A percentile compares a stretch with the other conserved stretches of the same genome.
Evolutionary conservation across 352 stramenopile genomes (phyloP).

Genomic region (Phytopythium aichiense): DNA sequence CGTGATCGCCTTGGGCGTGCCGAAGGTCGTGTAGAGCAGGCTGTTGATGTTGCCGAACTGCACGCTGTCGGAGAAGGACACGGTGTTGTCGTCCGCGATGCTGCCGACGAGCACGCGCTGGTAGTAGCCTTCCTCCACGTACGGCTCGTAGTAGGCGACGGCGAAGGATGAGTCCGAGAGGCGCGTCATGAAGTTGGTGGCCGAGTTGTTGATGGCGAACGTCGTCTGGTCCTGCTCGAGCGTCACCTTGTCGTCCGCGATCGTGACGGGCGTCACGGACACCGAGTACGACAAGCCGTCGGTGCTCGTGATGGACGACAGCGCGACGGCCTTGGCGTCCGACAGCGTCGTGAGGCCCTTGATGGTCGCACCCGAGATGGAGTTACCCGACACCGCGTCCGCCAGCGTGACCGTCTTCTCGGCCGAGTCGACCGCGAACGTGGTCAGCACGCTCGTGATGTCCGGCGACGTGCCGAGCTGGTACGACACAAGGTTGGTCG

Average conservation of each 20-base stretch:
- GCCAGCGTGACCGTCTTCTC: slow-evolving; percentile 51
- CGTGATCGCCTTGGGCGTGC: slow-evolving; percentile 56
- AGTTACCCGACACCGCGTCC: slow-evolving; percentile 34
- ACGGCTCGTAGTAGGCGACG: slow-evolving; percentile 65
- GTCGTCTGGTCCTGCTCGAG: slow-evolving; percentile 40
- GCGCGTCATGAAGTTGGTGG: slow-evolving; percentile 62
- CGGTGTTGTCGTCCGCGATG: slow-evolving; percentile 37
- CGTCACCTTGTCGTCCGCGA: slow-evolving; percentile 34
- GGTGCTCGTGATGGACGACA: slow-evolving; percentile 41
- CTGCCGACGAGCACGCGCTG: slow-evolving; percentile 56
- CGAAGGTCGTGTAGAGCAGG: slow-evolving; percentile 40
- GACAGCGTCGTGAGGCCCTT: slow-evolving; percentile 66
- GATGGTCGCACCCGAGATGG: slow-evolving; percentile 44
- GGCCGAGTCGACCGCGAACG: slow-evolving; percentile 28
- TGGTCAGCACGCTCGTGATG: slow-evolving; percentile 48
- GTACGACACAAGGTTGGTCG: slow-evolving; percentile 60
- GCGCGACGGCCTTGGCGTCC: slow-evolving; percentile 41
- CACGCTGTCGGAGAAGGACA: slow-evolving; percentile 53
- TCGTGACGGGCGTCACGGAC: slow-evolving; percentile 45
- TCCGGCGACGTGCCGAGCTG: slow-evolving; percentile 36
- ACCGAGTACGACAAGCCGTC: slow-evolving; percentile 34
- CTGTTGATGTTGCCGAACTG: slow-evolving; percentile 53
- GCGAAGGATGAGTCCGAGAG: slow-evolving; percentile 65
- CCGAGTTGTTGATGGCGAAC: slow-evolving; percentile 51
- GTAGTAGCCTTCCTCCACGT: slow-evolving; percentile 41